Base-by-base conservation (phyloP, 2,329 filamentous ascomycete genomes). In the Kalmusia sp. region DNA sequence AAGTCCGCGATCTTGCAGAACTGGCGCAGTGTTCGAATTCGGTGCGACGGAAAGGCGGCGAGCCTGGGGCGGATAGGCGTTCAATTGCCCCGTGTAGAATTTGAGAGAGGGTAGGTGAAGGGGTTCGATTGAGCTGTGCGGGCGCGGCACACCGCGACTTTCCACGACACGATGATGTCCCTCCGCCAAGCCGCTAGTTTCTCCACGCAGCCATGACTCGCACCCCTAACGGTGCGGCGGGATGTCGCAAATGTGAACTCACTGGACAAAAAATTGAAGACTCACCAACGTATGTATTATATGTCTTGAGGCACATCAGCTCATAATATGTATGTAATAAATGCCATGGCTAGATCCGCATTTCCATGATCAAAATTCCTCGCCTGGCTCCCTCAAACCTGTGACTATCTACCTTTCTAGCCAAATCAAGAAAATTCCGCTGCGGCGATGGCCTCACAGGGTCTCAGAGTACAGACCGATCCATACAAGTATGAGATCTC, bases 71-170 rank as follows among this genome's bases (percentile, higher is more conserved):
- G 3, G 5, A 37, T 9, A 24, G 22, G 33, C 22, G 22, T 30
- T 25, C 31, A 28, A 33, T 28, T 19, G 17, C 17, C 6, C 21
- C 8, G 33, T 15, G 24, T 14, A 35, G 6, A 17, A 21, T 28
- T 11, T 15, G 22, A 21, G 33, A 21, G 28, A 12, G 4, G 21
- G 22, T 21, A 9, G 44, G 22, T n/a, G 6, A 12, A 12, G 19
- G 17, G 17, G 31, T 27, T n/a, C 8, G 21, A 17, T 14, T 21
- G 15, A 27, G 33, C 41, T 24, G 17, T 22, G 44, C 15, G 34
- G 33, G 38, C 33, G 44, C n/a, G 44, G 44, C 31, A 28, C 22
- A 37, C 33, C 33, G 33, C 33, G 44, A 47, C 43, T 46, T 35
- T n/a, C n/a, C n/a, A n/a, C n/a, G n/a, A n/a, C 31, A 19, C 33